Evolutionary conservation across 73 alveolate genomes (phyloP).

Genomic region (Paramecium tetraurelia): DNA sequence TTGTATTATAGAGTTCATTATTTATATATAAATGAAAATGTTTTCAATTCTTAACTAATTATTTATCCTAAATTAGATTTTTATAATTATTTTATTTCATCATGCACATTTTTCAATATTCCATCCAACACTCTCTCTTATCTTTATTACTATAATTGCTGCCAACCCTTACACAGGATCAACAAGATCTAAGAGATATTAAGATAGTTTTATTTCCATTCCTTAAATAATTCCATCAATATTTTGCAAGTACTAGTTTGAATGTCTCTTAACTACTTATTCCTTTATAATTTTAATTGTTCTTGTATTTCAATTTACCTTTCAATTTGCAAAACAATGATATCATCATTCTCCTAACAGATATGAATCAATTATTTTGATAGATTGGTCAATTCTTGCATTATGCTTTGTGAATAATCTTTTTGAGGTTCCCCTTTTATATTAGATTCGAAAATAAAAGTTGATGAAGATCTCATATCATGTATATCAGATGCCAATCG

Average conservation of each 20-base stretch:
- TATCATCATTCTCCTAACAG: slow-evolving; percentile 1
- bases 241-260: slow-evolving; percentile 3
- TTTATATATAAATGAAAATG: neutral
- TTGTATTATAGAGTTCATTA: slow-evolving; percentile 34
- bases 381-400: neutral
- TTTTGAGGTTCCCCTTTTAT: neutral
- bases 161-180: neutral
- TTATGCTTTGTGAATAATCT: neutral
- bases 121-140: neutral
- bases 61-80: neutral
- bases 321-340: neutral
- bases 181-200: neutral
- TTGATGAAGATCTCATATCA: neutral
- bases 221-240: slow-evolving; percentile 24
- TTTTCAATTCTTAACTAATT: slow-evolving; percentile 38
- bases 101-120: neutral
- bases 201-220: slow-evolving; percentile 21
- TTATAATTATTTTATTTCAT: neutral
- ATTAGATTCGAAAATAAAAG: neutral
- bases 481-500: neutral
- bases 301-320: neutral
- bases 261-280: neutral
- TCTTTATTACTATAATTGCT: neutral
- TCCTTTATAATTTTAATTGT: neutral
- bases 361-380: neutral